These are phyloP conservation scores for Pseudogymnoascus sp. DNA, from an alignment of 2,329 filamentous ascomycete genomes.

Conservation along the genomic window DNA sequence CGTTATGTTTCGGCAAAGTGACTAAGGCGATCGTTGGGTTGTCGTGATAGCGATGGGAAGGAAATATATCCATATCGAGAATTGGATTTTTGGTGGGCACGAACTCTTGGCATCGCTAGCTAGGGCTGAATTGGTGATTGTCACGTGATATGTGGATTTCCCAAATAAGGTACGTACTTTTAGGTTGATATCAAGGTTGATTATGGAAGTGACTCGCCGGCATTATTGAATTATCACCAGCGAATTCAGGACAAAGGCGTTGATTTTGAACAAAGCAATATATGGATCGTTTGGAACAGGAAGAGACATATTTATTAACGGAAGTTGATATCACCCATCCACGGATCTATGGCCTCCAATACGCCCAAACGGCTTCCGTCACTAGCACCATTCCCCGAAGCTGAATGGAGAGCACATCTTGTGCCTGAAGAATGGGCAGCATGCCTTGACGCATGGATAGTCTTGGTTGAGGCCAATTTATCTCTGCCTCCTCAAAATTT, in stretches of 20 bases:
- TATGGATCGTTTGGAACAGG: neutral
- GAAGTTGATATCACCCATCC: neutral
- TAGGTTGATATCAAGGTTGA: neutral
- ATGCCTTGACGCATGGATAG: conserved; percentile 70
- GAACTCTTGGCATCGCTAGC: conserved; percentile 10
- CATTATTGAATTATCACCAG: neutral
- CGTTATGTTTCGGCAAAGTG: conserved; percentile 71
- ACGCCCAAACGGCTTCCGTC: conserved; percentile 49
- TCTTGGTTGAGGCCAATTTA: conserved; percentile 60
- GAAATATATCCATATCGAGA: conserved; percentile 4
- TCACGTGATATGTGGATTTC: conserved; percentile 1
- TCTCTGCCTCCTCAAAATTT: conserved; percentile 54
- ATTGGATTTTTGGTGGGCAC: conserved; percentile 11
- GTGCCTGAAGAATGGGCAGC: conserved; percentile 67
- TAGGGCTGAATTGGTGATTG: conserved; percentile 3
- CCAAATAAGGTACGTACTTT: conserved; percentile 3
- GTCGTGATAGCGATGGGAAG: conserved; percentile 20
- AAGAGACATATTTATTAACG: neutral
- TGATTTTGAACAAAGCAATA: conserved; percentile 4
- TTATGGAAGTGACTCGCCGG: neutral
- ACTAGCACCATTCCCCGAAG: conserved; percentile 71
- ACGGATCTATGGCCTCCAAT: conserved; percentile 33
- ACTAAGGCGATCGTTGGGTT: conserved; percentile 50
- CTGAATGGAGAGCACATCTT: conserved; percentile 60
- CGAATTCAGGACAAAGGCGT: neutral